These are phyloP conservation scores for Pisolithus thermaeus DNA, from an alignment of 1,284 basidiomycete genomes.

Conservation along the genomic window DNA sequence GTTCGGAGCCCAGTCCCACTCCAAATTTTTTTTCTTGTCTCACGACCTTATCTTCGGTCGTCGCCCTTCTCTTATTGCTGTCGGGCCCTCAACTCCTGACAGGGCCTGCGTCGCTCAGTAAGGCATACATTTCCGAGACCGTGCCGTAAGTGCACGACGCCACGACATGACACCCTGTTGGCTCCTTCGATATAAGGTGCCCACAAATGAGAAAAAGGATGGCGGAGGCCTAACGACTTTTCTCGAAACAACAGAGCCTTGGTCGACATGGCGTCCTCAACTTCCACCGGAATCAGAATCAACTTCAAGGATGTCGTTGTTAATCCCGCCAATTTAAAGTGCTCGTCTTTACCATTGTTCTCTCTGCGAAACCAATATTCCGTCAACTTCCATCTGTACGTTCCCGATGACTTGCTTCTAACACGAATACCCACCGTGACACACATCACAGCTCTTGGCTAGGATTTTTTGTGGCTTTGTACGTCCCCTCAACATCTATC, in stretches of 20 bases:
- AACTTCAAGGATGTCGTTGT: conserved; percentile 25
- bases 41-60: too few relatives aligned
- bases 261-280: conserved; percentile 20
- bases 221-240: too few relatives aligned
- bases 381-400: conserved; percentile 45
- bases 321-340: conserved; percentile 52
- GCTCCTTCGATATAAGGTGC: not conserved
- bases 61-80: not conserved
- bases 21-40: too few relatives aligned
- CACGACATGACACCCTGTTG: not conserved
- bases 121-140: not conserved
- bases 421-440: too few relatives aligned
- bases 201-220: not conserved
- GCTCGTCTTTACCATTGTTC: conserved; percentile 50
- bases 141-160: not conserved
- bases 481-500: conserved; percentile 6
- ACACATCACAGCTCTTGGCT: conserved; percentile 35
- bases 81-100: not conserved
- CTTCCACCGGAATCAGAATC: conserved; percentile 12
- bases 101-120: not conserved
- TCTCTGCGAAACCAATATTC: conserved; percentile 49
- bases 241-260: not conserved
- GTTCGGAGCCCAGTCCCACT: too few relatives aligned
- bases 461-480: conserved; percentile 41
- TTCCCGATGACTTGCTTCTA: not conserved